These are phyloP conservation scores for Alternaria arborescens DNA, from an alignment of 2,329 filamentous ascomycete genomes.

Conservation along the genomic window DNA sequence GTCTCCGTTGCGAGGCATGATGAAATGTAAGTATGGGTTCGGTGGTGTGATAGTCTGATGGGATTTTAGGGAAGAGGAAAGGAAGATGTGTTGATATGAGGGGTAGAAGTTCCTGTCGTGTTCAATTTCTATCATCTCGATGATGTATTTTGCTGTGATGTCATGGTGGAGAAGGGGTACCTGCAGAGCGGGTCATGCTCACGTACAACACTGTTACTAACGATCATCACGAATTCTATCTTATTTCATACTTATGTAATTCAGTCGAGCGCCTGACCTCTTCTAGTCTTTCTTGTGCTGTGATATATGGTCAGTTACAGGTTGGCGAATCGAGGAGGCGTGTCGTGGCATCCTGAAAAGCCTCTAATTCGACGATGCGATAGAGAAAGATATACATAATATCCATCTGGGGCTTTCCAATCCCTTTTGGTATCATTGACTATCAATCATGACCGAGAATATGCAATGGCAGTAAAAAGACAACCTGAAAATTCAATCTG, in stretches of 20 bases:
- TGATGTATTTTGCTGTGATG: constrained; percentile 15
- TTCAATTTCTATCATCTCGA: constrained; percentile 6
- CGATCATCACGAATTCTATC: neutral
- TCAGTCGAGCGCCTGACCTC: neutral
- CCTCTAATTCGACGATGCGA: neutral
- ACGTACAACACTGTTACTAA: neutral
- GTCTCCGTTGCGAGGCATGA: constrained; percentile 54
- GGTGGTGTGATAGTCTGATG: neutral
- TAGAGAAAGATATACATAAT: neutral
- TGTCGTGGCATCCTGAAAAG: neutral
- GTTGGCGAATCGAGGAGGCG: neutral
- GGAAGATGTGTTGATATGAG: neutral
- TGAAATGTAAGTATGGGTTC: constrained; percentile 11
- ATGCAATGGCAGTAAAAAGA: neutral
- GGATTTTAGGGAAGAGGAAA: neutral
- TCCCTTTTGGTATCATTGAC: neutral
- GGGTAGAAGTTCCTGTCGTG: neutral
- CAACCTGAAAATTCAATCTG: neutral
- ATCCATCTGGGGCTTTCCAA: neutral
- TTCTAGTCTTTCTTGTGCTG: neutral
- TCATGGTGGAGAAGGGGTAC: constrained; percentile 16
- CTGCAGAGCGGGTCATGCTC: neutral
- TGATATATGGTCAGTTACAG: neutral
- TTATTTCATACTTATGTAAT: neutral
- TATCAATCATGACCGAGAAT: neutral